Conservation (phyloP, 306 rosid genomes). For the Inga laurina region DNA sequence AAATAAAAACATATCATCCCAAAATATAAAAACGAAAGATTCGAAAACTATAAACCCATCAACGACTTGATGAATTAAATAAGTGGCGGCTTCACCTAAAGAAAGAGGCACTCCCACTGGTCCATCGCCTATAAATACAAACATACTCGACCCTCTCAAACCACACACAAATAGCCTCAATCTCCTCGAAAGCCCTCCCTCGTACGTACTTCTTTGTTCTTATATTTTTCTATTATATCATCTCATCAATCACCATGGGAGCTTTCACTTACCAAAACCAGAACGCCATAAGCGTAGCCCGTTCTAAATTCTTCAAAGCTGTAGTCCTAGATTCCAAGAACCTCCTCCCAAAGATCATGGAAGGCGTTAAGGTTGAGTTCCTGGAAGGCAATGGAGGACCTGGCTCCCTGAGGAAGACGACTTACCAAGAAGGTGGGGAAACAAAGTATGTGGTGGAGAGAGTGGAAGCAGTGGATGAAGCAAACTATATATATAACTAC, state of each 20-base stretch:
- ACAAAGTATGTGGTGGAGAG: constrained; percentile 44
- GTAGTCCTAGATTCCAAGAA: constrained; percentile 36
- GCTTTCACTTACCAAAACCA: constrained; percentile 39
- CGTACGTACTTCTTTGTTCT: no score
- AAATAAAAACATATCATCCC: no score
- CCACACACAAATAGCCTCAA: neutral
- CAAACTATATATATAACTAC: constrained; percentile 42
- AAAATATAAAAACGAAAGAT: no score
- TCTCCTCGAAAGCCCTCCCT: neutral
- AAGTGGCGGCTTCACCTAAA: no score
- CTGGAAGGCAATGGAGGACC: constrained; percentile 55
- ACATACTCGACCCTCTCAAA: neutral
- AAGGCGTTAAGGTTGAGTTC: constrained; percentile 34
- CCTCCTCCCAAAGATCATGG: constrained; percentile 47
- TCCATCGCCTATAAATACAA: neutral
- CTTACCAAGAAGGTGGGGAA: constrained; percentile 37
- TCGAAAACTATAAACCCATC: neutral
- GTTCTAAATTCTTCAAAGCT: constrained; percentile 54
- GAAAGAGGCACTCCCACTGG: neutral
- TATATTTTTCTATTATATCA: no score
- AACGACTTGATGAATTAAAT: no score
- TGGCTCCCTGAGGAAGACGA: constrained; percentile 60
- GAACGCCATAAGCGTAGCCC: constrained; percentile 41
- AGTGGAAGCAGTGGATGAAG: constrained; percentile 23
- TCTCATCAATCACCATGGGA: constrained; percentile 44